phyloP scores from a whole-genome alignment of 164 flowering plant genomes.

The Cinnamomum chago region DNA sequence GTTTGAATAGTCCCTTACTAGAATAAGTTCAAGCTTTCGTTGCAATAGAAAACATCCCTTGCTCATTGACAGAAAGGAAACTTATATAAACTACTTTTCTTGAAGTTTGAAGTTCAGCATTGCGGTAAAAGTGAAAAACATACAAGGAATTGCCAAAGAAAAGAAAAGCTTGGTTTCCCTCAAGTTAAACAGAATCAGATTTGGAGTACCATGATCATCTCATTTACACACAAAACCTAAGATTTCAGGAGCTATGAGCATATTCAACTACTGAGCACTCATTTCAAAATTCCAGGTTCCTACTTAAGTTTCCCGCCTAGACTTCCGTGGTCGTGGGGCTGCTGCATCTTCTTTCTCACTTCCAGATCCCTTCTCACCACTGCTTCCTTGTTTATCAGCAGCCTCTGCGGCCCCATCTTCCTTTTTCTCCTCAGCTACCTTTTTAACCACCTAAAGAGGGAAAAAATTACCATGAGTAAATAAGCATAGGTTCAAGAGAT shows the following conservation, averaged over 20 bases:
- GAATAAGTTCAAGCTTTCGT: too few species aligned
- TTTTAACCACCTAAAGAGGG: not conserved
- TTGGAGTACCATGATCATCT: not conserved
- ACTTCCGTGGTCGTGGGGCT: conserved; percentile 45
- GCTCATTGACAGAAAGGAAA: too few species aligned
- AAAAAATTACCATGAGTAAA: not conserved
- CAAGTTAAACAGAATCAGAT: conserved; percentile 1
- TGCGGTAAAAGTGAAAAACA: too few species aligned
- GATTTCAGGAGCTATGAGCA: not conserved
- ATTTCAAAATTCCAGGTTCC: conserved; percentile 7
- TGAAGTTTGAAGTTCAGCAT: too few species aligned
- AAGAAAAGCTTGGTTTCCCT: not conserved
- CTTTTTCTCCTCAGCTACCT: conserved; percentile 11
- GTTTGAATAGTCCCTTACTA: too few species aligned
- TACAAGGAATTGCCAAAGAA: not conserved
- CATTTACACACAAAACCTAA: conserved; percentile 9
- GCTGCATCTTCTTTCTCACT: conserved; percentile 31
- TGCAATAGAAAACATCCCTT: too few species aligned
- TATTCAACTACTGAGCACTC: conserved; percentile 1
- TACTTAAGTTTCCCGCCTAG: conserved; percentile 40
- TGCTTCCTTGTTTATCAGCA: conserved; percentile 26
- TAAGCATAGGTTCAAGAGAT: not conserved
- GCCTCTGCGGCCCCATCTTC: conserved; percentile 13
- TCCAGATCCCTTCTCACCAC: conserved; percentile 37
- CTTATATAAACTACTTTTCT: too few species aligned